A percentile compares a stretch with the other conserved stretches of the same genome.
Evolutionary conservation across 2,329 filamentous ascomycete genomes (phyloP).

Genomic region (Fusarium sp.): DNA sequence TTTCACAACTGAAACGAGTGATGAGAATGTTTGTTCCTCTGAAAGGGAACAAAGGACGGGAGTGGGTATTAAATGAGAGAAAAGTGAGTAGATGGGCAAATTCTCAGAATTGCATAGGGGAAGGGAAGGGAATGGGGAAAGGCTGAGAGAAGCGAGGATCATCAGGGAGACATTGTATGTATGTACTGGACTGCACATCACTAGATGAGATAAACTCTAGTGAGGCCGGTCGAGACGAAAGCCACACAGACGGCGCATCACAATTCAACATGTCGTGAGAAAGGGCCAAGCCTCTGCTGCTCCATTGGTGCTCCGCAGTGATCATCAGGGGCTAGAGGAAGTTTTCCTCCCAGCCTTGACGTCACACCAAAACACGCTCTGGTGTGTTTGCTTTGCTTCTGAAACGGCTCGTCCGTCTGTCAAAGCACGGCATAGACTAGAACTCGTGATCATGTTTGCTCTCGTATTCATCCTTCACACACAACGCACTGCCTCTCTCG

Average conservation of each 20-base stretch:
- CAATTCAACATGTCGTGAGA: constrained; percentile 28
- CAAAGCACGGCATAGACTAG: constrained; percentile 7
- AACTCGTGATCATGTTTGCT: constrained; percentile 24
- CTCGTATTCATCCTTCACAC: constrained; percentile 2
- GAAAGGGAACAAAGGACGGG: constrained; percentile 9
- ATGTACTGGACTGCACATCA: constrained; percentile 31
- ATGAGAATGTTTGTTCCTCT: constrained; percentile 32
- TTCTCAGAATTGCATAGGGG: constrained; percentile 6
- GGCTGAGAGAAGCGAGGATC: constrained; percentile 15
- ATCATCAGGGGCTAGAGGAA: constrained; percentile 37
- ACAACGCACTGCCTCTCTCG: not conserved
- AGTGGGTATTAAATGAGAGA: constrained; percentile 29
- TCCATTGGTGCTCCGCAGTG: constrained; percentile 25
- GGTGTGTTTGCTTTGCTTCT: constrained; percentile 33
- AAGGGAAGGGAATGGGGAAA: constrained; percentile 12
- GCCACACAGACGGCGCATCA: constrained; percentile 30
- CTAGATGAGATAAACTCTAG: constrained; percentile 12
- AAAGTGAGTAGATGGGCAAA: constrained; percentile 22
- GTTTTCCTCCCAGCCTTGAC: constrained; percentile 22
- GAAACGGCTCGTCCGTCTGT: constrained; percentile 22
- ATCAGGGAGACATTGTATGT: constrained; percentile 25
- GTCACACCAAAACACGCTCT: constrained; percentile 22
- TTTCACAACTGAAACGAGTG: constrained; percentile 42
- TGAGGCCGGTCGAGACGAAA: constrained; percentile 13
- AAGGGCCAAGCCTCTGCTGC: constrained; percentile 13